A percentile compares a stretch with the other conserved stretches of the same genome.
These are phyloP conservation scores for Rhodofomes roseus DNA, from an alignment of 1,284 basidiomycete genomes.

Conservation along the genomic window DNA sequence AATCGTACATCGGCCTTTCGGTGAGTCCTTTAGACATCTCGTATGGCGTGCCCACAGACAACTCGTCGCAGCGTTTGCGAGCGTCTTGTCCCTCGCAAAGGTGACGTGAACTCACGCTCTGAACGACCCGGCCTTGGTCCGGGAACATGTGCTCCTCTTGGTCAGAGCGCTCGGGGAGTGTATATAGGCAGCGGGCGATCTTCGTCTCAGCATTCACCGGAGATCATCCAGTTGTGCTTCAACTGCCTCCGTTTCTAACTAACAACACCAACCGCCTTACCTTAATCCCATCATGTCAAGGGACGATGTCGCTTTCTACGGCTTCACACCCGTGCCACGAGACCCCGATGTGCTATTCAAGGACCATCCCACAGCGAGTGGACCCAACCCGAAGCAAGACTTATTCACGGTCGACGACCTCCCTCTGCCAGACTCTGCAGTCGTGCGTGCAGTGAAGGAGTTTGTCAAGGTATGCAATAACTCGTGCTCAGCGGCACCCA, in stretches of 20 bases:
- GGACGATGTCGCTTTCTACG: conserved; percentile 33
- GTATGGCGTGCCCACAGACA: neutral
- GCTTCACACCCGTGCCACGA: conserved; percentile 46
- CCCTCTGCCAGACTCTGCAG: conserved; percentile 39
- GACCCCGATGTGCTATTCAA: conserved; percentile 48
- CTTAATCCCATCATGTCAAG: conserved; percentile 5
- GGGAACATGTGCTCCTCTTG: neutral
- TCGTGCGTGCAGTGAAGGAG: conserved; percentile 38
- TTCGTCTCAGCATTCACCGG: neutral
- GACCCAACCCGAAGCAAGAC: conserved; percentile 44
- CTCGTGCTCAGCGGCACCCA: neutral
- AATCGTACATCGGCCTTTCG: neutral
- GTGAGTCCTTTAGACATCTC: neutral
- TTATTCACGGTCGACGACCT: conserved; percentile 38
- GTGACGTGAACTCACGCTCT: neutral
- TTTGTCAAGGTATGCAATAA: conserved; percentile 36
- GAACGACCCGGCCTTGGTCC: neutral
- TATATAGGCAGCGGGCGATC: neutral
- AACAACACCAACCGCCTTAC: neutral
- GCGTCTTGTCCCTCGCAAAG: neutral
- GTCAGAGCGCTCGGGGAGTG: neutral
- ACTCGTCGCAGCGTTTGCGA: neutral
- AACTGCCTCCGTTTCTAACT: neutral
- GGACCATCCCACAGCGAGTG: conserved; percentile 43
- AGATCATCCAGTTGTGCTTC: neutral